Evolutionary conservation across 176 grass and related monocot species (phyloP), one percentile per base, ranked within the genome.

Genomic region (Phyllostachys edulis): DNA sequence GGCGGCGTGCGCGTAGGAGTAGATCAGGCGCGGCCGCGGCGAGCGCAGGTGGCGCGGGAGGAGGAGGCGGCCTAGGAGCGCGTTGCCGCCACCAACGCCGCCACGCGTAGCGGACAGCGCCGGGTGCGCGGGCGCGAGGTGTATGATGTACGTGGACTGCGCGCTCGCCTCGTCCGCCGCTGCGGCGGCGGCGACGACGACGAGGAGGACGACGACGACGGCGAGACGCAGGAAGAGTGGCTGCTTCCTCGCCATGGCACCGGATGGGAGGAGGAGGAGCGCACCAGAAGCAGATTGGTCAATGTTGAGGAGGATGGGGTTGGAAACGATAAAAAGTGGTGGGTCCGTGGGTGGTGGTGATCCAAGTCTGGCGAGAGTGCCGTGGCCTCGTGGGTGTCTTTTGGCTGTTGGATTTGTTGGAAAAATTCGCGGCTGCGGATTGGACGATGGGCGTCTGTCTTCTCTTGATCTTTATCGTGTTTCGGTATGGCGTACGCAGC

Each of bases 71-170:
- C 29, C 73, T 67, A 90, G 84, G 12, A 59, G 69, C 70, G 82
- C 71, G 34, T 6, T 44, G n/a, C 68, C 40, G 55, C 82, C 29
- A 21, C 55, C 51, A 16, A 70, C 39, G 38, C 56, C 65, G 39
- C 10, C 10, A 20, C 49, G 84, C 9, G 67, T 1, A 1, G 67
- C 56, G 21, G 73, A 6, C 1, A 90, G 88, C 37, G 60, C 79
- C 16, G 79, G 73, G 66, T 90, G 84, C 15, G 15, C 49, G 3
- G 84, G 67, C 21, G 57, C 49, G 14, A 90, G 74, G 73, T 87
- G 88, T 16, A 90, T 23, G 79, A 90, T 87, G 73, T 90, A 90
- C 1, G 88, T 87, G n/a, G 88, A 86, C 73, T 73, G 79, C 39
- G 64, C 17, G 5, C 18, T 11, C 38, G 4, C 10, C 4, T 27